phyloP scores from a whole-genome alignment of 2,329 filamentous ascomycete species.

The Erysiphe pulchra region DNA sequence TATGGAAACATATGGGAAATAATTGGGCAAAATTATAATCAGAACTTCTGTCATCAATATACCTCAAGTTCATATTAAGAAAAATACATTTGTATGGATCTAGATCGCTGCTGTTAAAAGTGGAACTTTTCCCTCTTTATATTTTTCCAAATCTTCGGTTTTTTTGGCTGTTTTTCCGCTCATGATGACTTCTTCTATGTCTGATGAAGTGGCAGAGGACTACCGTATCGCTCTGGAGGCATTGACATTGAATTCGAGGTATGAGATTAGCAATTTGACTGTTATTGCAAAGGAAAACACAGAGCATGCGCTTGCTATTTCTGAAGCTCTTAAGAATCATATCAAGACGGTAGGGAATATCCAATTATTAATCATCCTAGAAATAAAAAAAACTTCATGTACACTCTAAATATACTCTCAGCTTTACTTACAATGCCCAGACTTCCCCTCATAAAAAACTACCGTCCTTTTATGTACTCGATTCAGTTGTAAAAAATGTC shows the following conservation, averaged over 20 bases:
- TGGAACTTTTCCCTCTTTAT: background rate
- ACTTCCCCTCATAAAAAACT: conserved; percentile 71
- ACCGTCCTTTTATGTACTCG: conserved; percentile 87
- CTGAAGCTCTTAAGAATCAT: conserved; percentile 70
- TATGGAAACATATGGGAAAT: conserved; percentile 5
- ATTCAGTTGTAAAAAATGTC: conserved; percentile 96
- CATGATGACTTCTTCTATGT: conserved; percentile 36
- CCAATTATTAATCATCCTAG: conserved; percentile 2
- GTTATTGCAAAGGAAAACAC: conserved; percentile 95
- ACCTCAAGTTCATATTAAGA: conserved; percentile 14
- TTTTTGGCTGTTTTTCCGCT: conserved; percentile 10
- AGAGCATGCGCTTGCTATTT: conserved; percentile 81
- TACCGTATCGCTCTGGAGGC: conserved; percentile 86
- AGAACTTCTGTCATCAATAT: conserved; percentile 14
- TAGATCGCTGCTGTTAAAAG: conserved; percentile 14
- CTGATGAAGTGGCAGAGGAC: conserved; percentile 75
- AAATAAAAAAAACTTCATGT: background rate
- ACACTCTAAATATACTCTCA: background rate
- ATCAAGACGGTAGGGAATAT: conserved; percentile 60
- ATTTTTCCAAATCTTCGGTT: background rate
- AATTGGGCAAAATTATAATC: conserved; percentile 7
- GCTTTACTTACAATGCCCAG: conserved; percentile 21
- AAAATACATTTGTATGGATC: conserved; percentile 14
- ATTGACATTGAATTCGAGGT: conserved; percentile 68
- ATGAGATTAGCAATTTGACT: conserved; percentile 92